A percentile compares a stretch with the other conserved stretches of the same genome.
Conservation (phyloP, 345 rosid species). For the Balakata baccata region DNA sequence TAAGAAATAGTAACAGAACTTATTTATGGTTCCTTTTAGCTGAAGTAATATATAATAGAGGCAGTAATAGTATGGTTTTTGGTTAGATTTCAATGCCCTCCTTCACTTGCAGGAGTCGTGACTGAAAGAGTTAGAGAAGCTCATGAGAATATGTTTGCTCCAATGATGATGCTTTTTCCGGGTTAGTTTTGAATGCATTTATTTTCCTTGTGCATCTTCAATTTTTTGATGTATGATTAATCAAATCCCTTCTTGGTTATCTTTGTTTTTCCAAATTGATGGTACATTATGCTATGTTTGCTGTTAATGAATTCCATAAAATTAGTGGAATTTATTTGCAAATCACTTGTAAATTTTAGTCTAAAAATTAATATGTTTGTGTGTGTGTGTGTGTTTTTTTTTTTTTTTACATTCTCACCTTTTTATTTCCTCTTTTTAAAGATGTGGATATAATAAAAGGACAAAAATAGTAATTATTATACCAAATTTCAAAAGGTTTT, state of each 20-base stretch:
- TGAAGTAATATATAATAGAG: not conserved
- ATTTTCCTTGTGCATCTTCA: conserved; percentile 7
- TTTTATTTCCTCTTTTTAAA: no score
- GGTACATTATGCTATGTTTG: no score
- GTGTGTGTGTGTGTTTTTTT: no score
- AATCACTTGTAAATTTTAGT: no score
- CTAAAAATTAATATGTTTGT: no score
- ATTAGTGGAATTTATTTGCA: no score
- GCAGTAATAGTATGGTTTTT: not conserved
- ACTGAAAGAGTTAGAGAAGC: conserved; percentile 87
- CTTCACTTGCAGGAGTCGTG: conserved; percentile 62
- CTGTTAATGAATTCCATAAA: no score
- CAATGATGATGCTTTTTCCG: conserved; percentile 93
- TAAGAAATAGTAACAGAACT: not conserved
- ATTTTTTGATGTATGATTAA: not conserved
- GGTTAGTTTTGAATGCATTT: conserved; percentile 40
- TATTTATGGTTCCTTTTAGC: not conserved
- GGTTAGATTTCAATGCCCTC: conserved; percentile 9
- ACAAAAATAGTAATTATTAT: no score
- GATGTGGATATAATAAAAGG: no score
- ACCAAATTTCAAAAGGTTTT: no score
- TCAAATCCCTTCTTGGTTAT: conserved; percentile 3
- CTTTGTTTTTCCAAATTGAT: no score
- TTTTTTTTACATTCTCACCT: no score
- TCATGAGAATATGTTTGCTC: conserved; percentile 63